Conservation (phyloP, 2,329 filamentous ascomycete species). For the Botrytis sinoallii region DNA sequence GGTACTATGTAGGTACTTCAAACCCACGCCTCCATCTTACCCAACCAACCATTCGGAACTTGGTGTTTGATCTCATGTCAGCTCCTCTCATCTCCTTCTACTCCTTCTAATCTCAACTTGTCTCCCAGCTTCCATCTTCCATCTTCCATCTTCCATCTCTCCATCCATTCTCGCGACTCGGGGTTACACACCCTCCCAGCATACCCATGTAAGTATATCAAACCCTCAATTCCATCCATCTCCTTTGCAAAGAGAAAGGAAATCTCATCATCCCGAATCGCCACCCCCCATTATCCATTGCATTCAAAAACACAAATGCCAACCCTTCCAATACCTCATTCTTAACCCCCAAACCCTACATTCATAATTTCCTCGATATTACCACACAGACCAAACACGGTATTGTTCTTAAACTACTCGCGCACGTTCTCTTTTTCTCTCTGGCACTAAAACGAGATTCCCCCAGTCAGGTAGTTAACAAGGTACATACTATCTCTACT, state of each 20-base stretch:
- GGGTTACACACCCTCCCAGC: not conserved
- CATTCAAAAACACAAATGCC: not conserved
- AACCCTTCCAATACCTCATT: not conserved
- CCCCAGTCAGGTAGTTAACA: not conserved
- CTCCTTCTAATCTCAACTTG: not conserved
- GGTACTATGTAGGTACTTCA: not conserved
- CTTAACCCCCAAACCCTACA: constrained; percentile 6
- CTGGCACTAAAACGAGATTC: not conserved
- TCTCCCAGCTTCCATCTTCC: not conserved
- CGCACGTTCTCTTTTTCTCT: not conserved
- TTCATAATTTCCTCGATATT: constrained; percentile 8
- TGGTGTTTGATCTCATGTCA: not conserved
- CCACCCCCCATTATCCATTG: not conserved
- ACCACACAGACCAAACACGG: not conserved
- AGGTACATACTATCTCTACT: not conserved
- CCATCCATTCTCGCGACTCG: constrained; percentile 2
- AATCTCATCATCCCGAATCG: not conserved
- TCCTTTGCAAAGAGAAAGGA: not conserved
- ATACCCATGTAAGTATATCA: not conserved
- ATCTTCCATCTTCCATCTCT: not conserved
- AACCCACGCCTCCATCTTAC: not conserved
- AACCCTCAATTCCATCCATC: not conserved
- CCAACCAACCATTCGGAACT: not conserved
- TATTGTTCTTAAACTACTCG: not conserved
- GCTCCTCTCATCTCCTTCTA: not conserved